These are phyloP conservation scores for Flaveria ramosissima DNA, from an alignment of 129 eudicot genomes.

Conservation along the genomic window DNA sequence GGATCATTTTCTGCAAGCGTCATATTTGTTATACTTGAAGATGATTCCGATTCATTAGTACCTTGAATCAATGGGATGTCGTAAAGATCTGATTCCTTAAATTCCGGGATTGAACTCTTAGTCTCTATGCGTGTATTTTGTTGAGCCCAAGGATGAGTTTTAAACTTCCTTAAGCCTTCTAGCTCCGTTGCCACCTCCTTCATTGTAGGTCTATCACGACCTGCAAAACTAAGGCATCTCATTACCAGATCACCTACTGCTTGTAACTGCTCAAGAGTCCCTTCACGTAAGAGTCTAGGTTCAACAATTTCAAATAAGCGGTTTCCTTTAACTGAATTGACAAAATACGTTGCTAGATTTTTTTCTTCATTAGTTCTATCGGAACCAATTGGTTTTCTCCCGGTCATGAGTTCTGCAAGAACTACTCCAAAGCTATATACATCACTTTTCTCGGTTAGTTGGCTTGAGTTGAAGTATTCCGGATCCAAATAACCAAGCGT, in stretches of 20 bases:
- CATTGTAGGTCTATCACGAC: not conserved
- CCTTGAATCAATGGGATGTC: not conserved
- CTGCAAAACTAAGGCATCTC: not conserved
- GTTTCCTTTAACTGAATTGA: not conserved
- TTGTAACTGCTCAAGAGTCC: not conserved
- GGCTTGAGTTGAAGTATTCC: conserved; percentile 10
- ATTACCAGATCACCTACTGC: not conserved
- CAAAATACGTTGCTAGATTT: not conserved
- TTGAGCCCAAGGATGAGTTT: not conserved
- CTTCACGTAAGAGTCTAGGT: conserved; percentile 1
- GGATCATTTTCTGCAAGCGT: not conserved
- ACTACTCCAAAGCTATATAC: conserved; percentile 12
- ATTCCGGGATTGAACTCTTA: not conserved
- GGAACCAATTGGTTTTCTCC: not conserved
- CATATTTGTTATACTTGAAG: not conserved
- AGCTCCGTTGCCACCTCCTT: not conserved
- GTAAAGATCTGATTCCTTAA: not conserved
- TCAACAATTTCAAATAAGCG: conserved; percentile 4
- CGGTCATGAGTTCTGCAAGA: not conserved
- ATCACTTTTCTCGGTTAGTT: conserved; percentile 9
- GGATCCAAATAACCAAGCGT: not conserved
- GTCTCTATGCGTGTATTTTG: not conserved
- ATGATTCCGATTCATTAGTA: conserved; percentile 11
- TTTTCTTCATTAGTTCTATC: conserved; percentile 3
- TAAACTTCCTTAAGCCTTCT: conserved; percentile 4